Base-by-base conservation (phyloP, 2,329 filamentous ascomycete species). In the Neofusicoccum laricinum region DNA sequence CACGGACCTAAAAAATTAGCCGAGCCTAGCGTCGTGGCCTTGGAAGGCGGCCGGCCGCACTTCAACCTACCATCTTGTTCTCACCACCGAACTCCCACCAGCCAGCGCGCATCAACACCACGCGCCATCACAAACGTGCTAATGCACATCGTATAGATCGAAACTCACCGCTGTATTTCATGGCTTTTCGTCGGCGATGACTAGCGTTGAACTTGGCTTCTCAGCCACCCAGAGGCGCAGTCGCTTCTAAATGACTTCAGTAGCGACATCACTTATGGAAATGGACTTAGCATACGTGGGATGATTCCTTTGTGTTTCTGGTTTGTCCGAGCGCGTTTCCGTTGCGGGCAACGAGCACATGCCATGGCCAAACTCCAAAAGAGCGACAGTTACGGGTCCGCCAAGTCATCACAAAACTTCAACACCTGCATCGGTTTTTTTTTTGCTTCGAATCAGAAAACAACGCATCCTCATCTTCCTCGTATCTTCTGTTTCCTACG, bases 281-380 rank as follows among this genome's bases (percentile, higher is more conserved):
- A 34, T 3, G 15, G n/a, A 21, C n/a, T n/a, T 30, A 10, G 34
- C 40, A 12, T 14, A 46, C 30, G 41, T 59, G 25, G 55, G 55
- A 59, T 19, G 41, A 19, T 19, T 36, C 55, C 30, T 7, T 34
- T 59, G 55, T 43, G 41, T 46, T 43, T 40, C 15, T 59, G 36
- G 25, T 46, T 32, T 59, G 55, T 46, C 55, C 55, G 55, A 59
- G 55, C 55, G 55, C 55, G n/a, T 46, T 38, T 45, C 55, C 55
- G 55, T 46, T 59, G 55, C 46, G 40, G 55, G 55, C 55, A 46
- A 59, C 21, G 55, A 46, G 41, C 55, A 59, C 55, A 59, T 59
- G 55, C 55, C 55, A 59, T 59, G 38, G 15, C 55, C 46, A 46
- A 59, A 34, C 55, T 59, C 30, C 40, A 59, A 59, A 30, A 59